These are phyloP conservation scores for Cyclotella kingstonii DNA, from an alignment of 108 stramenopile genomes.

Conservation along the genomic window DNA sequence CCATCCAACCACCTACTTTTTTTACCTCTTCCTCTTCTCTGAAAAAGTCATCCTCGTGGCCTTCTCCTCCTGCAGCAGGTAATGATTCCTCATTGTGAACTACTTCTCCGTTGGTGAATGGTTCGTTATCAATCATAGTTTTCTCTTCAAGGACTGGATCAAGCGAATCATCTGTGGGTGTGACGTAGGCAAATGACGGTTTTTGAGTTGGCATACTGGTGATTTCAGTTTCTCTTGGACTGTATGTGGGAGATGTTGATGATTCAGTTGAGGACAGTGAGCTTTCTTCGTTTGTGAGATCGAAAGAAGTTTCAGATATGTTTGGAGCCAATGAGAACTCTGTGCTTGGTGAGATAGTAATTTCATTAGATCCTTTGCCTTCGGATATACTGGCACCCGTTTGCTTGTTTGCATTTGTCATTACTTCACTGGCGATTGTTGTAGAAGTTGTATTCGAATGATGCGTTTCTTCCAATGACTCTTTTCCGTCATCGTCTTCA, in stretches of 20 bases:
- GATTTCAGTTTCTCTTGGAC: conserved; percentile 1
- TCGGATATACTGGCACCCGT: too few species aligned
- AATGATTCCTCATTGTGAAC: conserved; percentile 6
- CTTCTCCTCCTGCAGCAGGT: conserved; percentile 1
- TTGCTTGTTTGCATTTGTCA: too few species aligned
- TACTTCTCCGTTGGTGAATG: conserved; percentile 29
- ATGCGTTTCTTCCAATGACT: too few species aligned
- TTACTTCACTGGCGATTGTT: too few species aligned
- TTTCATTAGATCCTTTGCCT: too few species aligned
- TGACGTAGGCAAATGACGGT: conserved; percentile 23
- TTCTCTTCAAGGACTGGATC: conserved; percentile 35
- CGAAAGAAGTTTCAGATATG: too few species aligned
- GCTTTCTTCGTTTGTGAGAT: background rate
- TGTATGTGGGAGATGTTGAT: conserved; percentile 8
- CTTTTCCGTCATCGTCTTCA: too few species aligned
- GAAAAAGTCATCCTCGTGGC: conserved; percentile 19
- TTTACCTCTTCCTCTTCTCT: conserved; percentile 60
- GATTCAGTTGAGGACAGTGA: background rate
- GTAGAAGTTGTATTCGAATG: too few species aligned
- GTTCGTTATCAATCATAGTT: conserved; percentile 14
- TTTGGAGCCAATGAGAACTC: too few species aligned
- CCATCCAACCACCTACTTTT: conserved; percentile 61
- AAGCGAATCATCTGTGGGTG: conserved; percentile 32
- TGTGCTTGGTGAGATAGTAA: too few species aligned
- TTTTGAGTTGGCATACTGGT: conserved; percentile 2